Percentiles rank a stretch among this genome's conserved stretches.
These are phyloP conservation scores for Myxozyma melibiosi DNA, from an alignment of 805 yeast species.

Conservation along the genomic window DNA sequence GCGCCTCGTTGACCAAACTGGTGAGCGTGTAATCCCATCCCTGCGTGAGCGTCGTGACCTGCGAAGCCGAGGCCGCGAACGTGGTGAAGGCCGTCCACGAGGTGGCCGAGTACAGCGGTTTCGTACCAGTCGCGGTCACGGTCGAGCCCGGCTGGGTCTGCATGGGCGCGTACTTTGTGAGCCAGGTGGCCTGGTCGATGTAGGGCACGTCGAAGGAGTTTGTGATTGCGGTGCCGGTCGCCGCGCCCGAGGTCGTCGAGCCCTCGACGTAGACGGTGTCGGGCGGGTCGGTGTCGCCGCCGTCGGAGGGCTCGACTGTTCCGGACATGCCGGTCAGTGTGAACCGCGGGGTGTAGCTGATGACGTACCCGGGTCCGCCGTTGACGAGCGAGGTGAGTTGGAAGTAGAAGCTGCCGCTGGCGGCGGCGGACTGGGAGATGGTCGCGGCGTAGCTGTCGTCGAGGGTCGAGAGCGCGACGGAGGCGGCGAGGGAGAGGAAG, in stretches of 20 bases:
- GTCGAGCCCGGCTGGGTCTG: conserved; percentile 79
- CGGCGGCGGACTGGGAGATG: conserved; percentile 47
- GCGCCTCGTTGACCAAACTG: conserved; percentile 67
- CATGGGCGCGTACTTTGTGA: conserved; percentile 86
- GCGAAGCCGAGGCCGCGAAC: conserved; percentile 47
- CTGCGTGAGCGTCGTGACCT: conserved; percentile 72
- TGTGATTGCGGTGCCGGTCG: conserved; percentile 38
- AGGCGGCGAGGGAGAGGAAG: conserved; percentile 41
- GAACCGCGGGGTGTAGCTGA: conserved; percentile 71
- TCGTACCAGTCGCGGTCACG: conserved; percentile 66
- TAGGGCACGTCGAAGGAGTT: conserved; percentile 69
- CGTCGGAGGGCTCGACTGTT: conserved; percentile 44
- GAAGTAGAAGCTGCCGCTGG: conserved; percentile 69
- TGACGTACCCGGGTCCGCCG: conserved; percentile 50
- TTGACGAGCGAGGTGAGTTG: conserved; percentile 61
- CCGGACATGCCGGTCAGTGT: conserved; percentile 74
- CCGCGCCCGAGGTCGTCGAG: conserved; percentile 45
- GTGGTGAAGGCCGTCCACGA: conserved; percentile 64
- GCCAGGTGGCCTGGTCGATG: conserved; percentile 71
- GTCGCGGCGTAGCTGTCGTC: conserved; percentile 44
- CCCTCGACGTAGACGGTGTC: too few relatives aligned
- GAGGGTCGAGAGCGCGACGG: conserved; percentile 42
- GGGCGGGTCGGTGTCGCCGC: conserved; percentile 52
- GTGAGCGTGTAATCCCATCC: conserved; percentile 76
- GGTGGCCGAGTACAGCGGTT: conserved; percentile 67